phyloP scores from a whole-genome alignment of 2,329 filamentous ascomycete genomes.

The Aspergillus calidoustus region DNA sequence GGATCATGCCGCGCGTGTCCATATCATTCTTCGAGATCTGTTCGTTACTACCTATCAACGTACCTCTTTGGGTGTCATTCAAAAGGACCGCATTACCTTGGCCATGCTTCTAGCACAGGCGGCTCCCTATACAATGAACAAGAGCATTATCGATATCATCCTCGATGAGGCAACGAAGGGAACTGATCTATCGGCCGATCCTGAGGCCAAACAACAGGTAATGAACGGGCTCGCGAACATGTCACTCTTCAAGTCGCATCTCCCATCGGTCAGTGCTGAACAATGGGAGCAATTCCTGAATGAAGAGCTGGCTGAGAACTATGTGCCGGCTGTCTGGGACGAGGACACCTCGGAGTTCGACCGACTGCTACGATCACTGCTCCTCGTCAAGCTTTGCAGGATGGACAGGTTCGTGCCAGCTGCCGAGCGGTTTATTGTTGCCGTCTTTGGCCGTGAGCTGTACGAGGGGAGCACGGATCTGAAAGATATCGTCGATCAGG shows the following conservation, averaged over 20 bases:
- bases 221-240: slow-evolving; percentile 72
- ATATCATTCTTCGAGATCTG: slow-evolving; percentile 87
- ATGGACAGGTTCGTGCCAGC: slow-evolving; percentile 93
- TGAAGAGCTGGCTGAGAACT: slow-evolving; percentile 85
- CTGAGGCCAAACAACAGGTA: slow-evolving; percentile 67
- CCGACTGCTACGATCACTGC: slow-evolving; percentile 77
- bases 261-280: slow-evolving; percentile 64
- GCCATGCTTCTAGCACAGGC: slow-evolving; percentile 95
- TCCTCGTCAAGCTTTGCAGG: slow-evolving; percentile 92
- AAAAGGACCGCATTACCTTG: slow-evolving; percentile 91
- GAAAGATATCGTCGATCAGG: slow-evolving; percentile 80
- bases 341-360: slow-evolving; percentile 68
- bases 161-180: slow-evolving; percentile 78
- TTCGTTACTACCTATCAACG: slow-evolving; percentile 91
- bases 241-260: slow-evolving; percentile 71
- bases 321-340: slow-evolving; percentile 77
- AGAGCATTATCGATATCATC: slow-evolving; percentile 81
- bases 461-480: slow-evolving; percentile 87
- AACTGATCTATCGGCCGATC: slow-evolving; percentile 75
- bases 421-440: slow-evolving; percentile 85
- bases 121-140: slow-evolving; percentile 95
- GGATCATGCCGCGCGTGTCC: slow-evolving; percentile 78
- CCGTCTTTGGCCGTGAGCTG: slow-evolving; percentile 81
- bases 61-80: slow-evolving; percentile 88
- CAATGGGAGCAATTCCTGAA: slow-evolving; percentile 82